Percentiles rank a stretch among this genome's conserved stretches.
phyloP scores from a whole-genome alignment of 345 rosid genomes.

The Leavenworthia alabamica region DNA sequence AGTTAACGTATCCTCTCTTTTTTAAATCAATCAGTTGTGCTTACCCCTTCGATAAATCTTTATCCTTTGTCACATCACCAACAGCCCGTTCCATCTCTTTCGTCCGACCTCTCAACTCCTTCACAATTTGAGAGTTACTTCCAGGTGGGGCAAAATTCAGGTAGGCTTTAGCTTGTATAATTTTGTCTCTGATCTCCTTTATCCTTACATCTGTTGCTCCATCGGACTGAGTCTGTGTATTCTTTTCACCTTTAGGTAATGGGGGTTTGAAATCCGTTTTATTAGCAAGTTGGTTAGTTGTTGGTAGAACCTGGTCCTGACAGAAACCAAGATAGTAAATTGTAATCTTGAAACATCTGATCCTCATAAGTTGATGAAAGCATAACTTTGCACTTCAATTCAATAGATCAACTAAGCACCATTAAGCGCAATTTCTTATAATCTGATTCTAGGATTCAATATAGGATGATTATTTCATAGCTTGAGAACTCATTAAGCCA shows the following conservation, averaged over 20 bases:
- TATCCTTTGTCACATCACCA: constrained; percentile 58
- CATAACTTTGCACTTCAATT: not conserved
- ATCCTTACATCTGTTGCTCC: constrained; percentile 48
- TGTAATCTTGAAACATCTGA: not conserved
- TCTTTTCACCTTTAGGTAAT: constrained; percentile 43
- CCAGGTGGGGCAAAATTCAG: constrained; percentile 54
- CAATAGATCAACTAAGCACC: constrained; percentile 5
- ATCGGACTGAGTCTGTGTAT: constrained; percentile 18
- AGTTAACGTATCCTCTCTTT: constrained; percentile 1
- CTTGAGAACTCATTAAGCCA: constrained; percentile 4
- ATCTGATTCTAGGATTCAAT: not conserved
- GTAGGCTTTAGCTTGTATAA: constrained; percentile 74
- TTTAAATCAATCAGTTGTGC: not conserved
- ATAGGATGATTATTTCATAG: not conserved
- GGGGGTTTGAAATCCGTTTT: constrained; percentile 27
- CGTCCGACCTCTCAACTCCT: constrained; percentile 58
- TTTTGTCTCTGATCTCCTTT: constrained; percentile 68
- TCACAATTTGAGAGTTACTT: constrained; percentile 63
- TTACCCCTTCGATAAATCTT: constrained; percentile 73
- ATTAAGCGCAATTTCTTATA: not conserved
- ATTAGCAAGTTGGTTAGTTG: constrained; percentile 27
- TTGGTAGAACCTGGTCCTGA: constrained; percentile 36
- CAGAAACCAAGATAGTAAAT: constrained; percentile 23
- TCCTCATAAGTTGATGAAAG: not conserved
- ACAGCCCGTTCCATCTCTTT: constrained; percentile 66